Percentiles rank a stretch among this genome's conserved stretches.
These are phyloP conservation scores for Eimeria falciformis DNA, from an alignment of 169 alveolate species.

Conservation along the genomic window DNA sequence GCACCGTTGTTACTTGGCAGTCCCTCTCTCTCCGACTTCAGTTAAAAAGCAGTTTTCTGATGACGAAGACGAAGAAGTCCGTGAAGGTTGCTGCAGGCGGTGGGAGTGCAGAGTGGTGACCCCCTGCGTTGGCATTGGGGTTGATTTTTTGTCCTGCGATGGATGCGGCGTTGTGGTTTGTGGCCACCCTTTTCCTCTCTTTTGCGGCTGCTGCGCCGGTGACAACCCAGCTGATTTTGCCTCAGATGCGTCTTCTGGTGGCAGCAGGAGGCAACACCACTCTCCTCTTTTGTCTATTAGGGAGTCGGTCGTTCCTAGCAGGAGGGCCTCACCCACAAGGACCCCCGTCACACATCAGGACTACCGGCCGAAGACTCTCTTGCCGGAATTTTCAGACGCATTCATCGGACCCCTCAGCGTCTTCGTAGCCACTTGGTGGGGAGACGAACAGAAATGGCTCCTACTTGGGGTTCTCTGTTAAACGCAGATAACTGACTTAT, in stretches of 20 bases:
- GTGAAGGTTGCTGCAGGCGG: no score
- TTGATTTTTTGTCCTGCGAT: slow-evolving; percentile 58
- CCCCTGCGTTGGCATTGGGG: slow-evolving; percentile 36
- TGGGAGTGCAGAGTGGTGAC: slow-evolving; percentile 76
- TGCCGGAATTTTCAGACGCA: not conserved
- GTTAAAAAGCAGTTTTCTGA: not conserved
- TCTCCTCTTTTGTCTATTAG: no score
- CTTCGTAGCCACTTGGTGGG: slow-evolving; percentile 46
- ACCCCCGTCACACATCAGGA: not conserved
- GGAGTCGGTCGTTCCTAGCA: no score
- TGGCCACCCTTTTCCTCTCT: slow-evolving; percentile 34
- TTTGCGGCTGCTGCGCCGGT: slow-evolving; percentile 40
- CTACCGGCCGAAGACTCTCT: not conserved
- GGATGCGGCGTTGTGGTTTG: slow-evolving; percentile 71
- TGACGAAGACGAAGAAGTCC: no score
- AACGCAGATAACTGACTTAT: no score
- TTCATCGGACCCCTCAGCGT: slow-evolving; percentile 10
- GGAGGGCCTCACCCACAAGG: not conserved
- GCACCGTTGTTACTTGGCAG: not conserved
- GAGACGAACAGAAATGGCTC: no score
- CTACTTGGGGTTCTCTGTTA: no score
- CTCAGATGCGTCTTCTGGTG: not conserved
- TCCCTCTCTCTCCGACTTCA: not conserved
- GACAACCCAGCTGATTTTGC: slow-evolving; percentile 26
- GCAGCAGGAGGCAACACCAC: no score